Percentiles rank a stretch among this genome's conserved stretches.
These are phyloP conservation scores for Carex sylvatica DNA, from an alignment of 202 grass and related monocot genomes.

Conservation along the genomic window DNA sequence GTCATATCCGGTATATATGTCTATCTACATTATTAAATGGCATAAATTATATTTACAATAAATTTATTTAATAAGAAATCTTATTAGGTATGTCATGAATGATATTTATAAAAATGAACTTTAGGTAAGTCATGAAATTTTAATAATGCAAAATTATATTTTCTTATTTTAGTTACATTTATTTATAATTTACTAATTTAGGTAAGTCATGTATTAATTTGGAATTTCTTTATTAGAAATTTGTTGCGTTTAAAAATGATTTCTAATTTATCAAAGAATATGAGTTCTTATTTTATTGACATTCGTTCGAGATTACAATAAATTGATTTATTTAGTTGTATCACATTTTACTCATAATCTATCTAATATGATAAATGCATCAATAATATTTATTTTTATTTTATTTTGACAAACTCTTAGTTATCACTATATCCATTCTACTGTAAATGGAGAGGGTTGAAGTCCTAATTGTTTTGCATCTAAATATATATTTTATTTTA, in stretches of 20 bases:
- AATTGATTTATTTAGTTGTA: background rate
- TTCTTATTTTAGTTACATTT: background rate
- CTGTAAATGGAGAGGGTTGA: background rate
- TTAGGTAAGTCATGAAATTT: background rate
- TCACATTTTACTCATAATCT: background rate
- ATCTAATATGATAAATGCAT: background rate
- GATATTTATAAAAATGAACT: background rate
- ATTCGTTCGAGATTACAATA: background rate
- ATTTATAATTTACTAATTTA: background rate
- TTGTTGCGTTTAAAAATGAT: background rate
- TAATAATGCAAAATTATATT: too few relatives aligned
- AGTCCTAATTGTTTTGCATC: background rate
- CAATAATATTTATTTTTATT: background rate
- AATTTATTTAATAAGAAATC: background rate
- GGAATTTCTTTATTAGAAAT: background rate
- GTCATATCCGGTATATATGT: background rate
- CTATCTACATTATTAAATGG: background rate
- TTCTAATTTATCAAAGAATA: background rate
- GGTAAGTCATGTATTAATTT: background rate
- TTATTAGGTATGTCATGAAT: too few relatives aligned
- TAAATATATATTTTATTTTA: too few relatives aligned
- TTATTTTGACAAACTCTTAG: background rate
- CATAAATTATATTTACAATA: background rate
- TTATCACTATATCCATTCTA: background rate
- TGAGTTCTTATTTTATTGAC: too few relatives aligned